phyloP scores from a whole-genome alignment of 305 asterid species.

The Rubia balearica region DNA sequence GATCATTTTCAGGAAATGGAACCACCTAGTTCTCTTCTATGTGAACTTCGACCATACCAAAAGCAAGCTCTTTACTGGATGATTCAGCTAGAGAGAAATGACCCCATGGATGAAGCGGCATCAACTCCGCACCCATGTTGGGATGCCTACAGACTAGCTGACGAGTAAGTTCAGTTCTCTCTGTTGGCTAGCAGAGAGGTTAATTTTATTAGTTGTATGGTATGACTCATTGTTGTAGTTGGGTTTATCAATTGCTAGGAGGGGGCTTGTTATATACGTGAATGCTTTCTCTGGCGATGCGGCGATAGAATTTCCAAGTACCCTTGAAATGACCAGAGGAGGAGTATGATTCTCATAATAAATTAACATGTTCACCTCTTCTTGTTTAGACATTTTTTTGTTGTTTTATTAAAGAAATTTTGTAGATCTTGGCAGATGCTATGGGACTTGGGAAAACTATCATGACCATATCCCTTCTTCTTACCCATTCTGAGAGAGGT shows the following conservation, averaged over 20 bases:
- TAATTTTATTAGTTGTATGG: slow-evolving; percentile 16
- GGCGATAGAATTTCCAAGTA: slow-evolving; percentile 81
- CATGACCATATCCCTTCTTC: slow-evolving; percentile 92
- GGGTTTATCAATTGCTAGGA: slow-evolving; percentile 44
- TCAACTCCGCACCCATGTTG: slow-evolving; percentile 90
- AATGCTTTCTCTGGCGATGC: slow-evolving; percentile 95
- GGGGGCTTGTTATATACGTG: slow-evolving; percentile 63
- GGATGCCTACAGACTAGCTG: slow-evolving; percentile 85
- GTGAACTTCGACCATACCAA: slow-evolving; percentile 93
- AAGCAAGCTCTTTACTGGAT: slow-evolving; percentile 98
- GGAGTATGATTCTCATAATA: slow-evolving; percentile 63
- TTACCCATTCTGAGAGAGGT: slow-evolving; percentile 56
- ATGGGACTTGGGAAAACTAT: slow-evolving; percentile 99
- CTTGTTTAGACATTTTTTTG: slow-evolving; percentile 16
- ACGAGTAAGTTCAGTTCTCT: slow-evolving; percentile 36
- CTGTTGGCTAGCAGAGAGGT: slow-evolving; percentile 10
- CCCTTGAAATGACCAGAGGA: slow-evolving; percentile 92
- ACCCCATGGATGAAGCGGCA: slow-evolving; percentile 59
- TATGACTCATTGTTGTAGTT: slow-evolving; percentile 7
- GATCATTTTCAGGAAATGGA: slow-evolving; percentile 72
- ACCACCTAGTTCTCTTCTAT: slow-evolving; percentile 74
- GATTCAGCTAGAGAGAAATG: slow-evolving; percentile 78
- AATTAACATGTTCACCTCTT: slow-evolving; percentile 17
- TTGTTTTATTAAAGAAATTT: slow-evolving; percentile 26
- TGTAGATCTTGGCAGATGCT: slow-evolving; percentile 94